Conservation (phyloP, 2,329 filamentous ascomycete species). For the Stagonosporopsis vannaccii region DNA sequence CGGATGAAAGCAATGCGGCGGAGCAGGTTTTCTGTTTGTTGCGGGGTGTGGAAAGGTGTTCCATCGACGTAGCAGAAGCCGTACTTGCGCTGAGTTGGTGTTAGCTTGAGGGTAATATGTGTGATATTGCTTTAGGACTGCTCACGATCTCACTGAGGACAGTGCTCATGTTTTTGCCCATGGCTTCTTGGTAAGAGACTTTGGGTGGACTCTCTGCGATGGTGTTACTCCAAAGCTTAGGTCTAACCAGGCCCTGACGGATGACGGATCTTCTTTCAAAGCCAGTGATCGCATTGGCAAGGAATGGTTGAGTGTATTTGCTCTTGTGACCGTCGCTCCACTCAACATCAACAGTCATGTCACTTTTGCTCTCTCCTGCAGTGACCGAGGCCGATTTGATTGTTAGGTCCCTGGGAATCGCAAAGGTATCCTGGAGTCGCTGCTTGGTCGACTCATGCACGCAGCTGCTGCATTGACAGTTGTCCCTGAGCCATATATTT, state of each 20-base stretch:
- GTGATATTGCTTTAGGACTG: too few relatives aligned
- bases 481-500: slow-evolving; percentile 62
- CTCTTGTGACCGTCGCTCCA: slow-evolving; percentile 72
- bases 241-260: slow-evolving; percentile 43
- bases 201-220: slow-evolving; percentile 59
- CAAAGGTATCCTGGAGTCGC: slow-evolving; percentile 71
- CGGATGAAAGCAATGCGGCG: slow-evolving; percentile 86
- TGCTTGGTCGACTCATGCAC: slow-evolving; percentile 75
- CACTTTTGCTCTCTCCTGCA: not conserved
- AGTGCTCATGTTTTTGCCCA: slow-evolving; percentile 61
- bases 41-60: slow-evolving; percentile 67
- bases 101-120: not conserved
- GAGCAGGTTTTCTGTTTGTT: slow-evolving; percentile 76
- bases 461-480: slow-evolving; percentile 73
- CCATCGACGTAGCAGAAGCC: slow-evolving; percentile 81
- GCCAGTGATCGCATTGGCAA: slow-evolving; percentile 51
- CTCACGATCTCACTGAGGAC: slow-evolving; percentile 69
- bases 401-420: slow-evolving; percentile 45
- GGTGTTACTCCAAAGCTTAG: slow-evolving; percentile 48
- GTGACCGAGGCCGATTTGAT: slow-evolving; percentile 26
- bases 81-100: slow-evolving; percentile 61
- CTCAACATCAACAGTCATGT: slow-evolving; percentile 1
- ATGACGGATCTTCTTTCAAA: slow-evolving; percentile 49
- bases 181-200: slow-evolving; percentile 61
- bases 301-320: slow-evolving; percentile 70